Conservation (phyloP, 2,329 filamentous ascomycete genomes). For the Pestalotiopsis sp. region DNA sequence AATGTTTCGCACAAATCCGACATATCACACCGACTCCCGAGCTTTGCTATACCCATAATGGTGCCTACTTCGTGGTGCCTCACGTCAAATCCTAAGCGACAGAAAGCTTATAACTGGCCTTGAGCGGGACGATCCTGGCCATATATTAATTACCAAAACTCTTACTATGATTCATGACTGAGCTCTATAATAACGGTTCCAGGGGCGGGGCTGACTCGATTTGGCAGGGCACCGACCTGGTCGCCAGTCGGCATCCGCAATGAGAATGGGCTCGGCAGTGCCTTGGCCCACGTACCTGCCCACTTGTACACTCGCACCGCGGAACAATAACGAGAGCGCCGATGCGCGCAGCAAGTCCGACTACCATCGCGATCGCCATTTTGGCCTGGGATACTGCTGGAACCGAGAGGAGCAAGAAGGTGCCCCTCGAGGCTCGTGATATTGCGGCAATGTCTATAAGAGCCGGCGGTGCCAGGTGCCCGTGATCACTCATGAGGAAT, state of each 20-base stretch:
- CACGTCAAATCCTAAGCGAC: not conserved
- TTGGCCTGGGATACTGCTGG: not conserved
- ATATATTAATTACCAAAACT: not conserved
- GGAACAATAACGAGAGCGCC: slow-evolving; percentile 5
- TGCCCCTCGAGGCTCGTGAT: not conserved
- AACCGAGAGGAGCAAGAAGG: not conserved
- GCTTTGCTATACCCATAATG: not conserved
- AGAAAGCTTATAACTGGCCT: not conserved
- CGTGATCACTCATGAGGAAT: not conserved
- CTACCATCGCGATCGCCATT: not conserved
- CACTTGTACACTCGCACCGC: slow-evolving; percentile 2
- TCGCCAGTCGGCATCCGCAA: not conserved
- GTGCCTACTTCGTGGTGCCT: not conserved
- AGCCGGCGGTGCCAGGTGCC: not conserved
- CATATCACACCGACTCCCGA: not conserved
- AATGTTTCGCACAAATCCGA: not conserved
- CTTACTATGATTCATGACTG: slow-evolving; percentile 4
- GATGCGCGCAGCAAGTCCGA: not conserved
- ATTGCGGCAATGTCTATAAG: not conserved
- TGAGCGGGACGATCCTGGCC: not conserved
- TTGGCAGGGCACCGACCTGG: not conserved
- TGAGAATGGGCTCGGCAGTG: slow-evolving; percentile 1
- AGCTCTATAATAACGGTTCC: not conserved
- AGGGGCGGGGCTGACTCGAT: slow-evolving; percentile 8
- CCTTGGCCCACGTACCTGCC: slow-evolving; percentile 7